Evolutionary conservation across 176 grass and related monocot species (phyloP), one percentile per base, ranked within the genome.

Genomic region (Musa troglodytarum): DNA sequence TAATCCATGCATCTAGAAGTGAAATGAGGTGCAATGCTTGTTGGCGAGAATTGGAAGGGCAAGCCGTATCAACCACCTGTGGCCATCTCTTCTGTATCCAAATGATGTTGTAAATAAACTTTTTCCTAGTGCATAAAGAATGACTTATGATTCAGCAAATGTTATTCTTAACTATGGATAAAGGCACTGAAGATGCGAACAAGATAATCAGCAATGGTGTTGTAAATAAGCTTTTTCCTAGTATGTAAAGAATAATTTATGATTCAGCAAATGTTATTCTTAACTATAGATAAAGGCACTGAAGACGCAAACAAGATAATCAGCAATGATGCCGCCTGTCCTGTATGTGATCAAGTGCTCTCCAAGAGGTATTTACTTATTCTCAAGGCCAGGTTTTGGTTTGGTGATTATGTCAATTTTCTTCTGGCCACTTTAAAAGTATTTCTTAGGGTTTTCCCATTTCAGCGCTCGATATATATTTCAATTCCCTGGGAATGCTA

Each of bases 11-110:
- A 26, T 10, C 24, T 20, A 49, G 11, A 51, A 16, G 34, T 71
- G 77, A 80, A 73, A 96, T 92, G 92, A 96, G 90, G 82, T 96
- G 92, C 85, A 96, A 96, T 73, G 89, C 92, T 89, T 96, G 92
- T 72, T 96, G 89, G 89, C 74, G 75, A 54, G 89, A 96, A 56
- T 81, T 96, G 70, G 92, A 96, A 80, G 89, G 89, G 68, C 86
- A 82, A 77, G 84, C 92, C 24, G 43, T 96, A 87, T 87, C 89
- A 82, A 96, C 92, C 50, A 89, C 87, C 19, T 96, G 92, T 43
- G 89, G 92, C n/a, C 92, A 96, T 86, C 77, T 96, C 71, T 84
- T 96, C 59, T 96, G 92, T 92, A 96, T 92, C 69, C 74, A 53
- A 77, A 49, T 22, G 16, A 71, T 49, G 19, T 21, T 49, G 15